Evolutionary conservation across 1,284 basidiomycete genomes (phyloP).

Genomic region (Apiotrichum gracile): DNA sequence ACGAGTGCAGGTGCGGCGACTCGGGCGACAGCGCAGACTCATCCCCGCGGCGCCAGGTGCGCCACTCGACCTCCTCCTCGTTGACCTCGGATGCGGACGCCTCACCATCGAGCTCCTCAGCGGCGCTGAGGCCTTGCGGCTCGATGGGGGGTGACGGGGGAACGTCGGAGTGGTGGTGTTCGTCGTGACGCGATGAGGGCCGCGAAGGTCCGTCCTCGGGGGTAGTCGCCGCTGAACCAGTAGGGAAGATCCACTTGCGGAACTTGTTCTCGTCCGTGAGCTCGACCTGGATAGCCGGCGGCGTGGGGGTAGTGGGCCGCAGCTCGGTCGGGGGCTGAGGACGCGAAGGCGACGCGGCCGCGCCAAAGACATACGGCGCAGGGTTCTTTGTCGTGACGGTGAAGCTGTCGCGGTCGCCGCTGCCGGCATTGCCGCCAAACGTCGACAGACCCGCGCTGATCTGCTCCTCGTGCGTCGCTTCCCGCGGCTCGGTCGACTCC

Average conservation of each 20-base stretch:
- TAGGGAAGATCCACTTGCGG: constrained; percentile 15
- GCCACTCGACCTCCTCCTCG: constrained; percentile 3
- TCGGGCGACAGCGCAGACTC: neutral
- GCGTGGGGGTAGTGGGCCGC: neutral
- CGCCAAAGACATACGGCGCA: constrained; percentile 3
- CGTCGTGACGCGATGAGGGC: neutral
- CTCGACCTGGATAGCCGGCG: constrained; percentile 1
- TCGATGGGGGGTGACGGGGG: neutral
- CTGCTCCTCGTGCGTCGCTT: neutral
- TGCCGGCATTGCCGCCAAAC: neutral
- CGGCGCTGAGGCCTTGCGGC: neutral
- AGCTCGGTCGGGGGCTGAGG: neutral
- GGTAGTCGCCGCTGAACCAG: neutral
- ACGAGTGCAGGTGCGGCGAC: neutral
- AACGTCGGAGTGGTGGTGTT: constrained; percentile 1
- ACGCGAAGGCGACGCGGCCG: neutral
- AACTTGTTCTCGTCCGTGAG: constrained; percentile 8
- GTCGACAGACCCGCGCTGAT: no score
- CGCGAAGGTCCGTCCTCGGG: neutral
- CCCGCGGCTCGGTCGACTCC: neutral
- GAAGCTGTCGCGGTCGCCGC: neutral
- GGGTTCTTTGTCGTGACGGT: neutral
- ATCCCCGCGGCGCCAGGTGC: neutral
- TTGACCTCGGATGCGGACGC: neutral
- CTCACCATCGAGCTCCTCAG: neutral